A percentile compares a stretch with the other conserved stretches of the same genome.
These are phyloP conservation scores for Craterostigma plantagineum DNA, from an alignment of 257 asterid genomes.

Conservation along the genomic window DNA sequence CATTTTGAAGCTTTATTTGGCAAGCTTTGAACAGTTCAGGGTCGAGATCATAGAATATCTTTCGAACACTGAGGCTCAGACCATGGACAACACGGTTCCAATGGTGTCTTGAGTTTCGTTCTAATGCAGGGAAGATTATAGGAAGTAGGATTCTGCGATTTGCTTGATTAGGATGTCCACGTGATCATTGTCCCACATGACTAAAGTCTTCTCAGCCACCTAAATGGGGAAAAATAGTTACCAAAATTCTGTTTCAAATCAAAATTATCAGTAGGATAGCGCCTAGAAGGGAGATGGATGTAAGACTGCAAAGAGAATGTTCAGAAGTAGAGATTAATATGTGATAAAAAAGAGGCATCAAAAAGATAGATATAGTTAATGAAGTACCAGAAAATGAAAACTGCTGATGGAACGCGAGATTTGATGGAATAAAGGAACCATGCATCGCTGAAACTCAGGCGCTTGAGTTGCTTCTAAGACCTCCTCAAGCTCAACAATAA, in stretches of 20 bases:
- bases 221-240: background rate
- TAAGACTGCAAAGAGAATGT: too few species aligned
- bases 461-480: conserved; percentile 7
- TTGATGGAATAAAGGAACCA: conserved; percentile 9
- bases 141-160: background rate
- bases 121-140: background rate
- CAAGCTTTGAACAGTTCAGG: conserved; percentile 1
- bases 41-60: background rate
- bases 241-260: background rate
- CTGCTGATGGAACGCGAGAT: conserved; percentile 6
- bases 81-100: conserved; percentile 1
- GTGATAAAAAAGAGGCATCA: too few species aligned
- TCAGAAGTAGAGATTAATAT: too few species aligned
- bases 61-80: conserved; percentile 1
- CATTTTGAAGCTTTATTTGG: background rate
- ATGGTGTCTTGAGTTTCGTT: background rate
- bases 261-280: too few species aligned
- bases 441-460: conserved; percentile 9
- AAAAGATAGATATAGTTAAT: background rate
- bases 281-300: too few species aligned
- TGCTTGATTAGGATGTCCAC: conserved; percentile 1
- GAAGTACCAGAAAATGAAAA: conserved; percentile 9
- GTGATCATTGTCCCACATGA: conserved; percentile 2
- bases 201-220: conserved; percentile 2
- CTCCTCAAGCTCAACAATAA: conserved; percentile 8